Conservation (phyloP, 2,329 filamentous ascomycete species). For the Cadophora malorum region DNA sequence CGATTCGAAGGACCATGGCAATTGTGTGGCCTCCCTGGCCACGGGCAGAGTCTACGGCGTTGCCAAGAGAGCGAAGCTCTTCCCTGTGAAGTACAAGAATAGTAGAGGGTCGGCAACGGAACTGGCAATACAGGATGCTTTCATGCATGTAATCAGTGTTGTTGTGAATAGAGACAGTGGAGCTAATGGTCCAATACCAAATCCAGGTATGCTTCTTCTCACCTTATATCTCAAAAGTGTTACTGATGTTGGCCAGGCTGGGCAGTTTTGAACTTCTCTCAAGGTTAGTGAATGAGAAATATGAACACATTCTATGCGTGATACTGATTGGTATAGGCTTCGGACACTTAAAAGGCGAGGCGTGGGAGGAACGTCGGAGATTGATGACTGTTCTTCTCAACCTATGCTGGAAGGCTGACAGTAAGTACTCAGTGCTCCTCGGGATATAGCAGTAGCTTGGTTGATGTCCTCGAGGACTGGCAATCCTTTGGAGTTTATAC, state of each 20-base stretch:
- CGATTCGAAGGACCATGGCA: constrained; percentile 15
- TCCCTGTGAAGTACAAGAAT: constrained; percentile 17
- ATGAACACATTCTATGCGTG: background rate
- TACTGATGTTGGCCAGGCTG: background rate
- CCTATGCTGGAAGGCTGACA: background rate
- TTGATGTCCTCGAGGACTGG: background rate
- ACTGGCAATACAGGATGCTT: background rate
- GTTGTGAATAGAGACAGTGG: background rate
- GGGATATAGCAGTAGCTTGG: background rate
- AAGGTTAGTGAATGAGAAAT: background rate
- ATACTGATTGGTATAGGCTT: background rate
- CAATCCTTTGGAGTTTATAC: no score
- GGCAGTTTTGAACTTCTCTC: constrained; percentile 2
- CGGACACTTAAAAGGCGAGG: background rate
- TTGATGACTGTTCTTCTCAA: background rate
- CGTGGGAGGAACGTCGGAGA: background rate
- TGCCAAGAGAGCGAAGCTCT: constrained; percentile 10
- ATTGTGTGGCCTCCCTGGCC: constrained; percentile 18
- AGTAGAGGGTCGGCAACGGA: background rate
- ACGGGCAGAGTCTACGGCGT: constrained; percentile 10
- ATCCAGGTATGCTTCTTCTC: background rate
- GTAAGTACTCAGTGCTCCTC: background rate
- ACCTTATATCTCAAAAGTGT: no score
- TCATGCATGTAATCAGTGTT: background rate
- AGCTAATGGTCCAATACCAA: background rate